Conservation (phyloP, 495 filamentous ascomycete species). For the Umbilicaria muhlenbergii region DNA sequence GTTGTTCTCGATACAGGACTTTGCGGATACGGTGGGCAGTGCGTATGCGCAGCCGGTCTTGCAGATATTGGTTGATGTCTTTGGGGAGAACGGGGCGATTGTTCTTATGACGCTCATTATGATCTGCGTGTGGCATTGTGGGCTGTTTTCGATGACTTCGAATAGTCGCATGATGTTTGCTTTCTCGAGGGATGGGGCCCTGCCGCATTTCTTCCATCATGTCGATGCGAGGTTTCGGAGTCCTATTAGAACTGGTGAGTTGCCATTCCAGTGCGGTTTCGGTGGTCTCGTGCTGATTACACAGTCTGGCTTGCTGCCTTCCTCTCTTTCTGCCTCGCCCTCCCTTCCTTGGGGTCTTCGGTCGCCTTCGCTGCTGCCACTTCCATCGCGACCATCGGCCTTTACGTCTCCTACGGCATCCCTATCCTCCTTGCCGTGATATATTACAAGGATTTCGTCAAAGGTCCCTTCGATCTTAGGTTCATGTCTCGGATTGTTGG, state of each 20-base stretch:
- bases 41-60: constrained; percentile 35
- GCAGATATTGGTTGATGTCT: constrained; percentile 42
- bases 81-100: constrained; percentile 36
- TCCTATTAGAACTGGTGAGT: neutral
- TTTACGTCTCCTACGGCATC: constrained; percentile 49
- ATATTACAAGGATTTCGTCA: constrained; percentile 26
- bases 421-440: constrained; percentile 43
- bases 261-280: constrained; percentile 27
- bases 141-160: constrained; percentile 40
- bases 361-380: constrained; percentile 49
- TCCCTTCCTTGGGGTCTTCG: constrained; percentile 42
- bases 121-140: constrained; percentile 45
- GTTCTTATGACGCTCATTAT: constrained; percentile 41
- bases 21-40: constrained; percentile 25
- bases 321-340: constrained; percentile 39
- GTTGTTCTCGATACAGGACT: constrained; percentile 44
- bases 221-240: constrained; percentile 8
- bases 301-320: constrained; percentile 42
- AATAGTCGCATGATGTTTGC: constrained; percentile 54
- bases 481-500: constrained; percentile 36
- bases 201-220: constrained; percentile 20
- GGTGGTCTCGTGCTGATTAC: constrained; percentile 22
- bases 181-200: constrained; percentile 36
- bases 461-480: constrained; percentile 43
- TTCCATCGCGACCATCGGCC: constrained; percentile 45